Conservation (phyloP, 306 rosid species). For the Cyclanthera cordifolia region DNA sequence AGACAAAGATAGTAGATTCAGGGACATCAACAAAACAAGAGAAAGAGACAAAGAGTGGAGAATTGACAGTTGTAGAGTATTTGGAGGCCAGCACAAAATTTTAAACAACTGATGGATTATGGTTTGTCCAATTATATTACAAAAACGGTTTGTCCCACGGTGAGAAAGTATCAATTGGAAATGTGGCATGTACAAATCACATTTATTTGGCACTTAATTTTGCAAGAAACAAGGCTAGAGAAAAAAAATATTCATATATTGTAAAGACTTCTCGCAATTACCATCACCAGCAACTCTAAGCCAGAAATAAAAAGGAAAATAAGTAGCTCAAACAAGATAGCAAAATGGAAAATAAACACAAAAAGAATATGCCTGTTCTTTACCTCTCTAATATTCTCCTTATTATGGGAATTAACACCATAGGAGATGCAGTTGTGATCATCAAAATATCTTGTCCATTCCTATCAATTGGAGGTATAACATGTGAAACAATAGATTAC, state of each 20-base stretch:
- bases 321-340: not conserved
- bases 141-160: not conserved
- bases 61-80: too few species aligned
- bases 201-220: not conserved
- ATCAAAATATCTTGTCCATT: conserved; percentile 49
- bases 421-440: conserved; percentile 35
- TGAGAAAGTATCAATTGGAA: not conserved
- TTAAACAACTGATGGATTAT: not conserved
- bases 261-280: not conserved
- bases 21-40: too few species aligned
- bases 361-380: conserved; percentile 14
- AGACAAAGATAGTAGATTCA: too few species aligned
- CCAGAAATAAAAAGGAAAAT: not conserved
- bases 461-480: conserved; percentile 26
- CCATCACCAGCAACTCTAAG: not conserved
- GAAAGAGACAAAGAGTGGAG: too few species aligned
- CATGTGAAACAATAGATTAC: not conserved
- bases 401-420: conserved; percentile 78
- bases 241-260: not conserved
- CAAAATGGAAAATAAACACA: not conserved
- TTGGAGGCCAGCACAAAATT: not conserved
- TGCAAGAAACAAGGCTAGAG: not conserved
- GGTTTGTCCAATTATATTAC: too few species aligned
- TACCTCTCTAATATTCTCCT: conserved; percentile 65
- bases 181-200: not conserved